These are phyloP conservation scores for Tylopilus orsonianus DNA, from an alignment of 1,284 basidiomycete species.

Conservation along the genomic window DNA sequence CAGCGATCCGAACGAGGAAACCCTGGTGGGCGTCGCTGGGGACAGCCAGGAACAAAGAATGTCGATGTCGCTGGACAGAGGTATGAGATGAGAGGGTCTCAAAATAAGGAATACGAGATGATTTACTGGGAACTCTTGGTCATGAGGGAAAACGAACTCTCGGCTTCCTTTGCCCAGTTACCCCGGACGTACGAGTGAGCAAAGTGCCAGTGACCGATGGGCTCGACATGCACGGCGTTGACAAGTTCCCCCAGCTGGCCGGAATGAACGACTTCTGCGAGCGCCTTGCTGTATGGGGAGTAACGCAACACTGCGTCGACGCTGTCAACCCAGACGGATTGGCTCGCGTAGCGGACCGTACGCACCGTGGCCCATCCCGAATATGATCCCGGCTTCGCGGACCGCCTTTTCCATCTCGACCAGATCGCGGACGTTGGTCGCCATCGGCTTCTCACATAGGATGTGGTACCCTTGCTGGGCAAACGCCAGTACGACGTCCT, in stretches of 20 bases:
- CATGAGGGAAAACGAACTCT: conserved; percentile 80
- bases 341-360: neutral
- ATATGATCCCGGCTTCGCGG: conserved; percentile 66
- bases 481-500: conserved; percentile 71
- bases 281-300: conserved; percentile 74
- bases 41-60: conserved; percentile 77
- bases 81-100: conserved; percentile 2
- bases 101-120: neutral
- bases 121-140: conserved; percentile 85
- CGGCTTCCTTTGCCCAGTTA: conserved; percentile 70
- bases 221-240: conserved; percentile 77
- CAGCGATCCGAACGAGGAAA: conserved; percentile 83
- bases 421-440: conserved; percentile 70
- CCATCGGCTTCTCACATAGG: conserved; percentile 90
- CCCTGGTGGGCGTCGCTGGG: conserved; percentile 58
- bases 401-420: conserved; percentile 73
- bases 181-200: conserved; percentile 85
- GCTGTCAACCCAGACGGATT: conserved; percentile 4
- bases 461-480: conserved; percentile 82
- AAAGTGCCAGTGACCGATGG: conserved; percentile 79
- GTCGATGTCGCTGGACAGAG: conserved; percentile 69
- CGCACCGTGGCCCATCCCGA: conserved; percentile 83
- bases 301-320: conserved; percentile 71
- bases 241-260: conserved; percentile 72
- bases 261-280: conserved; percentile 70